Conservation (phyloP, 345 rosid genomes). For the Sonneratia alba region DNA sequence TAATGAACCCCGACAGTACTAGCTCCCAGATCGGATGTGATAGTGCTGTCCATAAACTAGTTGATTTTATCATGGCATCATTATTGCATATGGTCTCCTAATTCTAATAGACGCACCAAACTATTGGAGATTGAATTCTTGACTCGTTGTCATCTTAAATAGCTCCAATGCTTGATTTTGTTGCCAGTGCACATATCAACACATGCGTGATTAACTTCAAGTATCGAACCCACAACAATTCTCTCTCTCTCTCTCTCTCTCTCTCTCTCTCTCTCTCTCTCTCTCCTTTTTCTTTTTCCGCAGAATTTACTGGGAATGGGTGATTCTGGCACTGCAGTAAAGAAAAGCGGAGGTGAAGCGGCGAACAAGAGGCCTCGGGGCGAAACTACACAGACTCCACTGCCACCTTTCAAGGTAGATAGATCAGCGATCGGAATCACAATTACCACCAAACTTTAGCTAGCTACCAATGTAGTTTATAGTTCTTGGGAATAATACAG, state of each 20-base stretch:
- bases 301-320: constrained; percentile 39
- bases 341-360: constrained; percentile 66
- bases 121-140: background rate
- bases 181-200: background rate
- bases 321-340: constrained; percentile 34
- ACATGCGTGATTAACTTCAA: too few relatives aligned
- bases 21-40: too few relatives aligned
- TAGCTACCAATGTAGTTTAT: constrained; percentile 11
- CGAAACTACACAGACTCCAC: constrained; percentile 52
- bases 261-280: too few relatives aligned
- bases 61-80: background rate
- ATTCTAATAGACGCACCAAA: background rate
- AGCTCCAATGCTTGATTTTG: background rate
- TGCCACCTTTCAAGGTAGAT: constrained; percentile 89
- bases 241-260: too few relatives aligned
- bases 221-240: too few relatives aligned
- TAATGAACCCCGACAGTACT: too few relatives aligned
- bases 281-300: background rate
- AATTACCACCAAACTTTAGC: background rate
- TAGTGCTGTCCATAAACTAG: too few relatives aligned
- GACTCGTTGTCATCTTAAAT: too few relatives aligned
- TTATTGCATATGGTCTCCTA: background rate
- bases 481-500: too few relatives aligned
- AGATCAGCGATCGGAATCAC: background rate
- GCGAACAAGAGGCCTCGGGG: constrained; percentile 61